phyloP scores from a whole-genome alignment of 805 yeast genomes.

The Yueomyces sp. region DNA sequence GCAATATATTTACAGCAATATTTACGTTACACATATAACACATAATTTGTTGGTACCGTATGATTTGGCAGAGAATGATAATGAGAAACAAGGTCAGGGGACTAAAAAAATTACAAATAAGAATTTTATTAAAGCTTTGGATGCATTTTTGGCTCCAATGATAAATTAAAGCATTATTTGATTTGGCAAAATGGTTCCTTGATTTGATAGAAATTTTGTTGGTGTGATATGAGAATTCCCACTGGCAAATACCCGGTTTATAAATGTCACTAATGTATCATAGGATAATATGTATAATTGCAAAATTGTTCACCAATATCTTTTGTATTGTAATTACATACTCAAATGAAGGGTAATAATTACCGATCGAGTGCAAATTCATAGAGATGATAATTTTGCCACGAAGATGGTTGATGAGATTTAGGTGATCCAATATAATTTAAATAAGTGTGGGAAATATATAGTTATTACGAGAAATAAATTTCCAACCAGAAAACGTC shows the following conservation, averaged over 20 bases:
- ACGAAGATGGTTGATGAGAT: no score
- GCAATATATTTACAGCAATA: conserved; percentile 20
- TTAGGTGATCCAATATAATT: no score
- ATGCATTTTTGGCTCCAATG: conserved; percentile 21
- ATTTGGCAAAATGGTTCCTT: neutral
- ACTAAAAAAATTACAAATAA: conserved; percentile 19
- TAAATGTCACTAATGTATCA: neutral
- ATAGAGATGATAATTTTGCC: no score
- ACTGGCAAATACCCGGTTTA: neutral
- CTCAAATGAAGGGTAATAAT: no score
- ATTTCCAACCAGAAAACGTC: no score
- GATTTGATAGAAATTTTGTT: no score
- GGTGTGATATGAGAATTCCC: no score
- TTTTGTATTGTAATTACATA: no score
- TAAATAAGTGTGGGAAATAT: no score
- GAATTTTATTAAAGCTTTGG: conserved; percentile 16
- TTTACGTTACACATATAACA: conserved; percentile 19
- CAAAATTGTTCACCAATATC: neutral
- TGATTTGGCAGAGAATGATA: conserved; percentile 20
- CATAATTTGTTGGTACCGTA: conserved; percentile 20
- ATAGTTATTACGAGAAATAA: no score
- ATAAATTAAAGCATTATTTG: conserved; percentile 5
- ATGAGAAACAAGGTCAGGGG: conserved; percentile 23
- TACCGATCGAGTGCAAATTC: no score
- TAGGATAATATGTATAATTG: neutral